Percentiles rank a stretch among this genome's conserved stretches.
Conservation (phyloP, 2,329 filamentous ascomycete genomes). For the Thermomyces lanuginosus region DNA sequence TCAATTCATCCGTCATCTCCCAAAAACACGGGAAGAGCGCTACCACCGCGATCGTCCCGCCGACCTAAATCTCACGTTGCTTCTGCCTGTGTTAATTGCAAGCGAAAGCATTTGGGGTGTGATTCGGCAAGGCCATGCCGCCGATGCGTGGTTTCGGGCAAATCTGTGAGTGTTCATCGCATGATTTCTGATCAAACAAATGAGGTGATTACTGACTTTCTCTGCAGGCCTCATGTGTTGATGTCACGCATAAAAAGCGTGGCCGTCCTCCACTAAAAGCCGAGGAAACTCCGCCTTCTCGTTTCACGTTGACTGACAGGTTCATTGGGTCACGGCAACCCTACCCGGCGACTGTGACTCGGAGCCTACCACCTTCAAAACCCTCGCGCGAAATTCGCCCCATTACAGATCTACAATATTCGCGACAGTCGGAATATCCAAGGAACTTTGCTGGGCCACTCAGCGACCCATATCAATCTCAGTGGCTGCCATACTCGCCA, state of each 20-base stretch:
- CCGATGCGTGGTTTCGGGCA: conserved; percentile 30
- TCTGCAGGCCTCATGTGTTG: conserved; percentile 25
- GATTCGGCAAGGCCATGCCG: conserved; percentile 31
- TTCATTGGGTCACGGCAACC: conserved; percentile 11
- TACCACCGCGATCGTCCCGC: conserved; percentile 24
- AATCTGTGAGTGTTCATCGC: conserved; percentile 23
- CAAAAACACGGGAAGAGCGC: conserved; percentile 9
- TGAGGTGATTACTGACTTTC: conserved; percentile 5
- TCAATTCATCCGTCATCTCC: too few species aligned
- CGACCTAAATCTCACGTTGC: conserved; percentile 33
- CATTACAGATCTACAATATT: conserved; percentile 21
- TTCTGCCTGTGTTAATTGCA: conserved; percentile 34
- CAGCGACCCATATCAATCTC: conserved; percentile 14
- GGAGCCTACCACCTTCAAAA: conserved; percentile 16
- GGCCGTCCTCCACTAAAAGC: conserved; percentile 29
- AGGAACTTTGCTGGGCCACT: conserved; percentile 15
- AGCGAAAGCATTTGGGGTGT: conserved; percentile 32
- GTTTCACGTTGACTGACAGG: conserved; percentile 16
- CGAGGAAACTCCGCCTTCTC: conserved; percentile 22
- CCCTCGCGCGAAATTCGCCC: conserved; percentile 24
- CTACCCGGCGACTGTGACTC: conserved; percentile 11
- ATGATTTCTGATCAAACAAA: conserved; percentile 1
- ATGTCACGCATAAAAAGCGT: conserved; percentile 33
- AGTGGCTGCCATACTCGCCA: conserved; percentile 13
- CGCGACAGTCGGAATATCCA: conserved; percentile 6